These are phyloP conservation scores for Endocalyx cinctus DNA, from an alignment of 2,329 filamentous ascomycete genomes.

Conservation along the genomic window DNA sequence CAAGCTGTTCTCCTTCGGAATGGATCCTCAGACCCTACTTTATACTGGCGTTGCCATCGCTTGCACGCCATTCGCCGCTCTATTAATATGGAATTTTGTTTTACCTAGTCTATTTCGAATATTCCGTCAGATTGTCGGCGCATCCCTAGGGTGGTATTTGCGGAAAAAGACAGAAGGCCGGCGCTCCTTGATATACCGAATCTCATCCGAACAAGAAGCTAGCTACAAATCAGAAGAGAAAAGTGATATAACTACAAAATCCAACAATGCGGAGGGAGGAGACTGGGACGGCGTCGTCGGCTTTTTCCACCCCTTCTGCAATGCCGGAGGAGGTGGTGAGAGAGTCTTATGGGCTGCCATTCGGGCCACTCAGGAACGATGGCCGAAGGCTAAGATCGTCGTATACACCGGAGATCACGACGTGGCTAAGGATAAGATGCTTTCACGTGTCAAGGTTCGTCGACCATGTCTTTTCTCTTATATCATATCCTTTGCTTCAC, in stretches of 20 bases:
- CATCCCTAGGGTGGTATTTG: slow-evolving; percentile 55
- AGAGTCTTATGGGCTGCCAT: slow-evolving; percentile 95
- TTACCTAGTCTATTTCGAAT: slow-evolving; percentile 29
- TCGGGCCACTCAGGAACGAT: slow-evolving; percentile 80
- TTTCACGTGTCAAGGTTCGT: slow-evolving; percentile 68
- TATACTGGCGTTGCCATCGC: slow-evolving; percentile 21
- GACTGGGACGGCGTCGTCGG: slow-evolving; percentile 83
- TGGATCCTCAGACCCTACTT: slow-evolving; percentile 19
- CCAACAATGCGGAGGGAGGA: slow-evolving; percentile 35
- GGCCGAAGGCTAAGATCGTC: slow-evolving; percentile 82
- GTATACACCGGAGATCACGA: slow-evolving; percentile 97
- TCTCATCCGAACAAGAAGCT: slow-evolving; percentile 34
- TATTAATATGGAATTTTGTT: slow-evolving; percentile 25
- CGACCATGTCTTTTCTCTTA: neutral
- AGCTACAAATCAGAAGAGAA: slow-evolving; percentile 67
- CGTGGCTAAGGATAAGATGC: slow-evolving; percentile 72
- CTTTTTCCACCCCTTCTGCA: slow-evolving; percentile 98
- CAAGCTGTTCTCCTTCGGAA: slow-evolving; percentile 15
- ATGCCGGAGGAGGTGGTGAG: slow-evolving; percentile 93
- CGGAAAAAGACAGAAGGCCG: slow-evolving; percentile 60
- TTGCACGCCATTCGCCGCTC: slow-evolving; percentile 22
- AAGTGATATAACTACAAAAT: slow-evolving; percentile 46
- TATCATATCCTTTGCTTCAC: neutral
- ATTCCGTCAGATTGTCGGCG: slow-evolving; percentile 36
- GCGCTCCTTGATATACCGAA: slow-evolving; percentile 50